Conservation (phyloP, 345 rosid genomes). For the Mallotus nudiflorus region DNA sequence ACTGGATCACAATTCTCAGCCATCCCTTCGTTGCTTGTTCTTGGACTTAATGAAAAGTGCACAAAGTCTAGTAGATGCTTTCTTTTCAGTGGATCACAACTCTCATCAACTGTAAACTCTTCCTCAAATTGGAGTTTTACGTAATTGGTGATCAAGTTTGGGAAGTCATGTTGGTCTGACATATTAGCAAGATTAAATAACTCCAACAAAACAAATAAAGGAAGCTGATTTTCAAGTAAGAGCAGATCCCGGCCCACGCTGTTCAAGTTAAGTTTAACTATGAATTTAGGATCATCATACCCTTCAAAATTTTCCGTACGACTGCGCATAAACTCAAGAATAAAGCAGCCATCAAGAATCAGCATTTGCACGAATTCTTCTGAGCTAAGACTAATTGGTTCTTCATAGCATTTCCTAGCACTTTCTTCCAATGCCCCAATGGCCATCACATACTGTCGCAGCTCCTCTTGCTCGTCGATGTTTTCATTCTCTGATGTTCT, state of each 20-base stretch:
- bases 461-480: slow-evolving; percentile 44
- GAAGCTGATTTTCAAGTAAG: slow-evolving; percentile 20
- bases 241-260: background rate
- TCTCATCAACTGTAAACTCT: background rate
- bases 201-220: slow-evolving; percentile 16
- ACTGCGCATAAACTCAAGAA: slow-evolving; percentile 19
- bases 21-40: no score
- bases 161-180: background rate
- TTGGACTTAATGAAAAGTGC: background rate
- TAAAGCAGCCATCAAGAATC: slow-evolving; percentile 35
- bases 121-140: background rate
- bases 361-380: slow-evolving; percentile 31
- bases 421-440: slow-evolving; percentile 23
- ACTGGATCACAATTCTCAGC: no score
- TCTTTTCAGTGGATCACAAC: background rate
- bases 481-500: slow-evolving; percentile 40
- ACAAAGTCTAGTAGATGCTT: slow-evolving; percentile 15
- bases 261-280: background rate
- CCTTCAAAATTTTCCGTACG: background rate
- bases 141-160: background rate
- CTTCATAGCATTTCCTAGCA: slow-evolving; percentile 28
- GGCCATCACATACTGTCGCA: background rate
- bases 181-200: background rate
- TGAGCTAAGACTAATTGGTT: background rate
- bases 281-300: background rate